Evolutionary conservation across 179 eudicot genomes (phyloP).

Genomic region (Nepenthes alata): DNA sequence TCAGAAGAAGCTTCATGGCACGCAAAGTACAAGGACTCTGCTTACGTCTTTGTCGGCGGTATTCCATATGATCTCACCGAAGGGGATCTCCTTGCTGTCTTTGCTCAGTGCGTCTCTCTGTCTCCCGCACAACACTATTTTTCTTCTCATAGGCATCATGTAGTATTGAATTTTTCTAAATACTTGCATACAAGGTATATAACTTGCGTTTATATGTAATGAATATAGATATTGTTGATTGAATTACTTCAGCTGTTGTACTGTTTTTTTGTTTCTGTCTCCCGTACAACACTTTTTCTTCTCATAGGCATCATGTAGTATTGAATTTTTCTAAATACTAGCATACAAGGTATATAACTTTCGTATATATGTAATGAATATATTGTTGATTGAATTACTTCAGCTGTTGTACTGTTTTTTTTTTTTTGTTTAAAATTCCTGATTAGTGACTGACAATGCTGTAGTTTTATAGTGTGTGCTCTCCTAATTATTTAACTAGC

Average conservation of each 20-base stretch:
- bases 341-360: no score
- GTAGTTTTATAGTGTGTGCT: no score
- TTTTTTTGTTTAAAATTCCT: neutral
- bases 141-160: neutral
- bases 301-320: neutral
- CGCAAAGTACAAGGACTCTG: slow-evolving; percentile 76
- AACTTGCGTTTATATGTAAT: no score
- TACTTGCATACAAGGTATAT: no score
- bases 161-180: neutral
- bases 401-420: no score
- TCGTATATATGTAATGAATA: no score
- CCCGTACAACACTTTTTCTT: neutral
- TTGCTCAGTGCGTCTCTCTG: slow-evolving; percentile 39
- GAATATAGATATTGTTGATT: no score
- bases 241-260: no score
- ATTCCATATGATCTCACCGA: slow-evolving; percentile 86
- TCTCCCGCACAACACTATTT: neutral
- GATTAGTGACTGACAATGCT: no score
- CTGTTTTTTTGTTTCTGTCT: neutral
- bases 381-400: no score
- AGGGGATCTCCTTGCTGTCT: slow-evolving; percentile 89
- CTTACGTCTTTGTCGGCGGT: slow-evolving; percentile 83
- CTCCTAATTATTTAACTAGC: no score
- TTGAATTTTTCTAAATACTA: neutral
- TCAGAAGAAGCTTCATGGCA: slow-evolving; percentile 95